phyloP scores from a whole-genome alignment of 345 rosid species.

The Garcia nutans region DNA sequence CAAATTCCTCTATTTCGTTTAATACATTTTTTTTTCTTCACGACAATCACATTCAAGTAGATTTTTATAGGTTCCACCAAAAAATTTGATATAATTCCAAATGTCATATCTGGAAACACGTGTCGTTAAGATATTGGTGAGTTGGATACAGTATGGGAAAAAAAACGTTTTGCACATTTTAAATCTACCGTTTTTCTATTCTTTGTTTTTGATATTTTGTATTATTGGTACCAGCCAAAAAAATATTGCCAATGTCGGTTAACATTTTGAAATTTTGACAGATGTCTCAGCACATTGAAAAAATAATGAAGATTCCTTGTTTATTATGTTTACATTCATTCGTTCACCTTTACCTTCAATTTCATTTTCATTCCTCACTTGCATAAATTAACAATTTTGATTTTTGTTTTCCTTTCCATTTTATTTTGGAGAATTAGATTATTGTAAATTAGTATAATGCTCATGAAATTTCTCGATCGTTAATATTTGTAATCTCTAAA shows the following conservation, averaged over 20 bases:
- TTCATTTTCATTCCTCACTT: not conserved
- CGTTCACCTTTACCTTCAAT: too few species aligned
- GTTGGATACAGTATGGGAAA: not conserved
- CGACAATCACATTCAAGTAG: too few species aligned
- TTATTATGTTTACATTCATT: not conserved
- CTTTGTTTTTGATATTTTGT: not conserved
- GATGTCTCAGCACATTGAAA: not conserved
- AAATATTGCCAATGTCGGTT: not conserved
- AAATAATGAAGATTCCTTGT: not conserved
- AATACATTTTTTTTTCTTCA: too few species aligned
- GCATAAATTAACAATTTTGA: not conserved
- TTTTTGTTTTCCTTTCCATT: too few species aligned
- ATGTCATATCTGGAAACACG: not conserved
- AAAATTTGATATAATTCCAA: not conserved
- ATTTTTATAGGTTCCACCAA: too few species aligned
- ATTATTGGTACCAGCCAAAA: not conserved
- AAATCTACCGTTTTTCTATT: too few species aligned
- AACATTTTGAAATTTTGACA: not conserved
- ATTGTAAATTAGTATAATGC: too few species aligned
- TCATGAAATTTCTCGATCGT: too few species aligned
- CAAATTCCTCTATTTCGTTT: too few species aligned
- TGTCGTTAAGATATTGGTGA: not conserved
- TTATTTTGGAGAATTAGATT: too few species aligned
- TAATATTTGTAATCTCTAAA: too few species aligned
- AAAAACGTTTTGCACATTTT: not conserved